Base-by-base conservation (phyloP, 495 filamentous ascomycete genomes). In the Niebla homalea region DNA sequence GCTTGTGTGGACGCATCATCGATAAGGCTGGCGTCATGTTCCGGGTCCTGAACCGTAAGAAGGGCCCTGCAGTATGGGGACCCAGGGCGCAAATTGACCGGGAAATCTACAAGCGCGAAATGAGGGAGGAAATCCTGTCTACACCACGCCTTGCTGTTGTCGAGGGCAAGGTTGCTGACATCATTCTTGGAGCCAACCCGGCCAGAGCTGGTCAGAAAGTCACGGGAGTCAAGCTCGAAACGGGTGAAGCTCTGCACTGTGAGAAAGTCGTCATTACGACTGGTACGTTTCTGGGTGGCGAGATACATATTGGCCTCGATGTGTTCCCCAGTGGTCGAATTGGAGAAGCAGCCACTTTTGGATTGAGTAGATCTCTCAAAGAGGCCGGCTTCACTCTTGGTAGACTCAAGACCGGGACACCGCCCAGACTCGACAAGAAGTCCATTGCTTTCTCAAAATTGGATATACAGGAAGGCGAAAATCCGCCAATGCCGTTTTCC, bases 31-130 rank as follows among this genome's bases (percentile, higher is more conserved):
- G 89, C 15, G 72, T 94, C 16, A 89, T 95, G 65, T 98, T 98
- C 64, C 79, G 81, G 43, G 74, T 93, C 6, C 66, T 98, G 53
- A 98, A 98, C 64, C 66, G 79, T 22, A 86, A 76, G 38, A 97
- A 97, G 58, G 92, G 92, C 0, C 86, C 90, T 3, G 92, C 93
- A 6, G 92, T 98, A 49, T 98, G 92, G 92, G 92, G 89, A 15
- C 92, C 88, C 2, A 77, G 92, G 49, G 92, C 92, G 48, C 92
- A 98, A 70, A 98, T 98, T 63, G 92, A 98, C 66, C 78, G 92
- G 49, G 78, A 78, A 46, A 69, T 98, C 23, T 98, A 97, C 65
- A 83, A 87, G 67, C 83, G 78, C 59, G 76, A 93, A 62, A 98
- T 98, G 92, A 80, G 79, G 49, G 84, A 86, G 59, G 92, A 97